These are phyloP conservation scores for Raphanus hybrid DNA, from an alignment of 441 rosid genomes.

Conservation along the genomic window DNA sequence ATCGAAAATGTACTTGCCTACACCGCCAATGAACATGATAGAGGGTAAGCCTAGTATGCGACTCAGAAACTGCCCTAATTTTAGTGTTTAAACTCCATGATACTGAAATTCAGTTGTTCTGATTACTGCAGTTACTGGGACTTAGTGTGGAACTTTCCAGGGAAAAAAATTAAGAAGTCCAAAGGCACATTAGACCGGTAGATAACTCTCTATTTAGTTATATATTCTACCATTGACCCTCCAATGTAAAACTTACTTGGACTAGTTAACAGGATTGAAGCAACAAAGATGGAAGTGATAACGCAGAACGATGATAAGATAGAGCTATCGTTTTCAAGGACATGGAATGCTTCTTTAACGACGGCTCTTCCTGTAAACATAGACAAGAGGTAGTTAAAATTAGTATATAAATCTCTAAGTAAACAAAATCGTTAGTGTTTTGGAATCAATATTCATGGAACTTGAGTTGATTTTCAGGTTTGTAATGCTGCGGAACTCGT, in stretches of 20 bases:
- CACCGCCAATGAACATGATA: slow-evolving; percentile 47
- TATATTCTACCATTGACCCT: neutral
- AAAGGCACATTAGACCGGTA: slow-evolving; percentile 48
- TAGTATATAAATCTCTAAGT: too few species aligned
- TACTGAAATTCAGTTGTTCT: neutral
- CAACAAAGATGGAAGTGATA: slow-evolving; percentile 64
- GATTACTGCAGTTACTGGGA: slow-evolving; percentile 42
- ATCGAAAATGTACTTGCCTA: slow-evolving; percentile 85
- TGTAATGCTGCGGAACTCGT: slow-evolving; percentile 38
- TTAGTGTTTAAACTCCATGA: neutral
- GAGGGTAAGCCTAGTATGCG: slow-evolving; percentile 51
- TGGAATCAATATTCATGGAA: neutral
- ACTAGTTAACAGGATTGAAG: slow-evolving; percentile 57
- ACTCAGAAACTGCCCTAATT: neutral
- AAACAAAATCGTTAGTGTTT: neutral
- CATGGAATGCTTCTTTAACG: slow-evolving; percentile 60
- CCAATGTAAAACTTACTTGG: slow-evolving; percentile 13
- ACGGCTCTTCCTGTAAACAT: slow-evolving; percentile 70
- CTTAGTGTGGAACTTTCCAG: slow-evolving; percentile 45
- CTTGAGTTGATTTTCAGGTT: slow-evolving; percentile 31
- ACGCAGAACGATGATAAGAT: slow-evolving; percentile 67
- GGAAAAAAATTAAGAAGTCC: slow-evolving; percentile 36
- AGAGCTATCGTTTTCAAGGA: slow-evolving; percentile 80
- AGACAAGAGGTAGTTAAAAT: slow-evolving; percentile 72
- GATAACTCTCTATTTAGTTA: neutral